Percentiles rank a stretch among this genome's conserved stretches.
Evolutionary conservation across 495 filamentous ascomycete species (phyloP).

Genomic region (Podospora comata): DNA sequence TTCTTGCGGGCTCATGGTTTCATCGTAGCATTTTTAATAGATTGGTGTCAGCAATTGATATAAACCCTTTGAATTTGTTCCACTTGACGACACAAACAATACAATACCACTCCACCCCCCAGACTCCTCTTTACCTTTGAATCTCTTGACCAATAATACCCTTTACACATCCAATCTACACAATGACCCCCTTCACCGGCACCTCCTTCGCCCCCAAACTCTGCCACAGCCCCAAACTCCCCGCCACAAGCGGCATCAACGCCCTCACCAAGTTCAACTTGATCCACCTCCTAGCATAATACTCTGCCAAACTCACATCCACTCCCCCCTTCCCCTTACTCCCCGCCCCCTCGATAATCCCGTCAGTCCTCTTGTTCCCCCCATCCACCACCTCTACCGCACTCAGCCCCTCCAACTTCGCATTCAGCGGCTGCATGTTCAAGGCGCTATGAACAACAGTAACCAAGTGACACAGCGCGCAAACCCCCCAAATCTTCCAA

Average conservation of each 20-base stretch:
- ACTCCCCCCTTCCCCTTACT: slow-evolving; percentile 29
- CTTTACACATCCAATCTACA: background rate
- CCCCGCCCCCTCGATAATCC: background rate
- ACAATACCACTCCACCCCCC: no score
- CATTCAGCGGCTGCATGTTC: slow-evolving; percentile 52
- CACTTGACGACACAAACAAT: no score
- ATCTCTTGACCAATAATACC: background rate
- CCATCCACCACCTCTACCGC: background rate
- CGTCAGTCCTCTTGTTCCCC: background rate
- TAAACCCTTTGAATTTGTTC: no score
- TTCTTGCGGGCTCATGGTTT: no score
- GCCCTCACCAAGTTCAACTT: slow-evolving; percentile 37
- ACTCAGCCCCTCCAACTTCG: slow-evolving; percentile 41
- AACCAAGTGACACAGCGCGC: slow-evolving; percentile 41
- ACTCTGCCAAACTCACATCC: slow-evolving; percentile 36
- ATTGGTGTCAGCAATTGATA: no score
- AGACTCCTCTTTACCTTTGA: background rate
- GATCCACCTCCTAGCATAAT: slow-evolving; percentile 39
- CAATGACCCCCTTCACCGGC: background rate
- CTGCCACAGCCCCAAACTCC: slow-evolving; percentile 38
- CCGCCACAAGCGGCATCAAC: slow-evolving; percentile 43
- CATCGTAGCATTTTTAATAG: no score
- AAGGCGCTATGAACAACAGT: slow-evolving; percentile 46
- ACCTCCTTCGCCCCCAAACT: slow-evolving; percentile 19
- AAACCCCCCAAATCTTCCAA: slow-evolving; percentile 41